Percentiles rank a stretch among this genome's conserved stretches.
phyloP scores from a whole-genome alignment of 768 basidiomycete species.

The Tulasnella sp. region DNA sequence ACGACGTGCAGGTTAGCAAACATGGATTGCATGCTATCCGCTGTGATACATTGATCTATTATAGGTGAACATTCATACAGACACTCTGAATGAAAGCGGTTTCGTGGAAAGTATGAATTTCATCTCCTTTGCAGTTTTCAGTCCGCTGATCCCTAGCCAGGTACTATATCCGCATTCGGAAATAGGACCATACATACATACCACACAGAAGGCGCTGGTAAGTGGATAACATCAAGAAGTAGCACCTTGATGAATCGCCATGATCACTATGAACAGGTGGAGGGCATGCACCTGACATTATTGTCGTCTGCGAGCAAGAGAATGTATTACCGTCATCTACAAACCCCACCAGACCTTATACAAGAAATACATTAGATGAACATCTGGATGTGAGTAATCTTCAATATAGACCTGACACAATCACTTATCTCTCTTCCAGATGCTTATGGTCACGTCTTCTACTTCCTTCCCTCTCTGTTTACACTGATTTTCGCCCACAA shows the following conservation, averaged over 20 bases:
- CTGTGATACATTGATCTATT: background rate
- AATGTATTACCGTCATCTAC: constrained; percentile 95
- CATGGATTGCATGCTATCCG: background rate
- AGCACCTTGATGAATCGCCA: background rate
- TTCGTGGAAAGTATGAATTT: constrained; percentile 72
- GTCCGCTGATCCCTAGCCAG: constrained; percentile 29
- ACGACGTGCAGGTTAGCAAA: constrained; percentile 73
- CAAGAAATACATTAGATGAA: constrained; percentile 85
- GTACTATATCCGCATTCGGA: constrained; percentile 80
- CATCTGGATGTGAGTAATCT: constrained; percentile 70
- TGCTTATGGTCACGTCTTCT: constrained; percentile 60
- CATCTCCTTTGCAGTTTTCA: background rate
- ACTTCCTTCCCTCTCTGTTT: too few relatives aligned
- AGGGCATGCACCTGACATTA: constrained; percentile 96
- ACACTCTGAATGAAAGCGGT: constrained; percentile 93
- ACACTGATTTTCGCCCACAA: background rate
- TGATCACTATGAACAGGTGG: constrained; percentile 41
- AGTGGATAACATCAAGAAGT: background rate
- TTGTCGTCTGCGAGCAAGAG: constrained; percentile 79
- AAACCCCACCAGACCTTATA: constrained; percentile 89
- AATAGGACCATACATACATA: constrained; percentile 92
- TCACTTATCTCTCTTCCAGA: constrained; percentile 35
- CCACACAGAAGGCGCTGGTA: constrained; percentile 90
- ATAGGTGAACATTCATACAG: constrained; percentile 87
- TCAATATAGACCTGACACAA: background rate